Evolutionary conservation across 176 grass and related monocot species (phyloP), one percentile per base, ranked within the genome.

Genomic region (Juncus inflexus): DNA sequence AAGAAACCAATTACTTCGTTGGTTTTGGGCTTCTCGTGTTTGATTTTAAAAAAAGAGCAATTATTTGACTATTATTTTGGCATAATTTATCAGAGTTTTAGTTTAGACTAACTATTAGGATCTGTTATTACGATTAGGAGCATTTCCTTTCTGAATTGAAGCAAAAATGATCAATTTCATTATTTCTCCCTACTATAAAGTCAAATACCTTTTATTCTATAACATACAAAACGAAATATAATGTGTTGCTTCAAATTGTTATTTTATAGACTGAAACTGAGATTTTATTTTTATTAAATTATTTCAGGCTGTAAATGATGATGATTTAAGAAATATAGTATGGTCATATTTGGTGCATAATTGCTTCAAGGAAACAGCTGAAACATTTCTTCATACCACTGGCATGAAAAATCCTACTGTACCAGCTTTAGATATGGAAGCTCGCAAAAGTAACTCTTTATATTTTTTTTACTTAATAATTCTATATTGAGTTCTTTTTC

Each of bases 271-370:
- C 55, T 65, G 45, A 61, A 54, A 19, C 49, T 42, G 64, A 10
- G 5, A 36, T 72, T 50, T 49, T 43, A 10, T 40, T 50, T 14
- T 55, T 82, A 52, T 63, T 83, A 3, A 73, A 64, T 10, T 61
- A 70, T 12, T 80, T 41, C 80, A 99, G 95, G 65, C 71, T 58
- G 64, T 90, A 58, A 88, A 68, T 5, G 85, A 92, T 59, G 83
- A 67, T 3, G 86, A 92, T 87, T 80, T 90, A 65, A 75, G 58
- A 60, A 86, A 75, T 45, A 83, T 87, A 67, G 85, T 99, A 66
- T 81, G 88, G 47, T 90, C 89, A 12, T 99, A 99, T 99, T 85
- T 99, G 76, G 74, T 92, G 80, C 89, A 99, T 73, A 94, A 94
- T 72, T 99, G 95, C 80, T 99, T 84, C 78, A 99, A 94, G 58